phyloP scores from a whole-genome alignment of 2,329 filamentous ascomycete species.

The Clarireedia hainanense region DNA sequence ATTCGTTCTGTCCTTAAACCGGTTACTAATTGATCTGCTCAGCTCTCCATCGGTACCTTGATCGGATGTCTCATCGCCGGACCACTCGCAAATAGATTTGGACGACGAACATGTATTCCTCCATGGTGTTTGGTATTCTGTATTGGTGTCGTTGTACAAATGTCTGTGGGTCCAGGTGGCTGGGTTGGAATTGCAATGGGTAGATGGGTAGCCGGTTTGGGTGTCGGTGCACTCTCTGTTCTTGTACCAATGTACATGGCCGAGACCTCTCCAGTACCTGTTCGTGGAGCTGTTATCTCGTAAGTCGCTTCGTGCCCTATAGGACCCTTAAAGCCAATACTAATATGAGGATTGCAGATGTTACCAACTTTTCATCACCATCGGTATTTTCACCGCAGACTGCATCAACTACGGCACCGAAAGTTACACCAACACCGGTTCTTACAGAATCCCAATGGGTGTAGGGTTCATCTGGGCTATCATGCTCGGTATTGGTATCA shows the following conservation, averaged over 20 bases:
- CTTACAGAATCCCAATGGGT: conserved; percentile 57
- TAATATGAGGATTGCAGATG: conserved; percentile 31
- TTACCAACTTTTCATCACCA: conserved; percentile 69
- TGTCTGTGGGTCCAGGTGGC: conserved; percentile 42
- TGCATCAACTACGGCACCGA: conserved; percentile 44
- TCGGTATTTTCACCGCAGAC: conserved; percentile 55
- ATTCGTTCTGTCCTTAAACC: not conserved
- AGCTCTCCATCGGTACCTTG: conserved; percentile 68
- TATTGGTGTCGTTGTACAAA: conserved; percentile 58
- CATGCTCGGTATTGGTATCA: conserved; percentile 44
- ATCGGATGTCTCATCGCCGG: conserved; percentile 70
- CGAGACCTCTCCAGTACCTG: conserved; percentile 53
- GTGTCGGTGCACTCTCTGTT: conserved; percentile 58
- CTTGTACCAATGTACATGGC: conserved; percentile 61
- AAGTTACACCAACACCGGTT: conserved; percentile 31
- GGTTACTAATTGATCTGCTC: not conserved
- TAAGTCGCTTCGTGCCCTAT: conserved; percentile 25
- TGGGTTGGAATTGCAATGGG: conserved; percentile 60
- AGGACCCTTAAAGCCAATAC: conserved; percentile 15
- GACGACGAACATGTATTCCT: conserved; percentile 51
- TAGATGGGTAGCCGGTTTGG: conserved; percentile 58
- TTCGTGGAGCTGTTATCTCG: conserved; percentile 54
- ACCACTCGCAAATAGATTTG: conserved; percentile 56
- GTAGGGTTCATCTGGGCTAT: conserved; percentile 46
- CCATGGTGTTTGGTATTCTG: conserved; percentile 49